phyloP scores from a whole-genome alignment of 768 basidiomycete genomes.

The Suillus paluster region DNA sequence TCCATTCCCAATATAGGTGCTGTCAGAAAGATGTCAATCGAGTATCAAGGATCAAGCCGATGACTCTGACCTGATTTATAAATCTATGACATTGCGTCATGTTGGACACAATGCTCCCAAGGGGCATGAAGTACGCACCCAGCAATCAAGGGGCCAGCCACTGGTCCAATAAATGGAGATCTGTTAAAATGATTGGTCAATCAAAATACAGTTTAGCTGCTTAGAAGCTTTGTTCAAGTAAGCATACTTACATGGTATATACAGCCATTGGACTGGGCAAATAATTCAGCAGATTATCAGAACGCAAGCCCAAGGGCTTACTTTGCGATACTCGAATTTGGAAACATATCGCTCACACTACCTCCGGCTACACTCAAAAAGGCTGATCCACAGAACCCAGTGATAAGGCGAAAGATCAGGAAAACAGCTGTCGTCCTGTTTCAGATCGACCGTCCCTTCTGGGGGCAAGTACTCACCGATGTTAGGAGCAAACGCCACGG shows the following conservation, averaged over 20 bases:
- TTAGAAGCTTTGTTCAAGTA: neutral
- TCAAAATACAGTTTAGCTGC: neutral
- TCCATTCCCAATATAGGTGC: slow-evolving; percentile 75
- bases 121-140: slow-evolving; percentile 47
- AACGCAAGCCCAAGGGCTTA: slow-evolving; percentile 32
- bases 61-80: slow-evolving; percentile 62
- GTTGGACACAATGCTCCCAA: neutral
- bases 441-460: neutral
- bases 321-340: slow-evolving; percentile 60
- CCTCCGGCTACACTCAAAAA: slow-evolving; percentile 70
- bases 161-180: slow-evolving; percentile 60
- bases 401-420: slow-evolving; percentile 63
- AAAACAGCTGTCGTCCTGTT: slow-evolving; percentile 48
- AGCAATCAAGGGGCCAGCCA: slow-evolving; percentile 57
- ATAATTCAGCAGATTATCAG: slow-evolving; percentile 9
- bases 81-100: slow-evolving; percentile 45
- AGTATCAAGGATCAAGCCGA: neutral
- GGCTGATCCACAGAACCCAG: slow-evolving; percentile 57
- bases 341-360: slow-evolving; percentile 60
- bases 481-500: slow-evolving; percentile 75
- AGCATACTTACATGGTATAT: slow-evolving; percentile 48
- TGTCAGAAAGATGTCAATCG: slow-evolving; percentile 26
- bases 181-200: slow-evolving; percentile 15
- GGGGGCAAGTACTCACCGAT: slow-evolving; percentile 42
- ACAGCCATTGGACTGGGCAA: slow-evolving; percentile 56